phyloP scores from a whole-genome alignment of 169 alveolate species.

The Besnoitia besnoiti region DNA sequence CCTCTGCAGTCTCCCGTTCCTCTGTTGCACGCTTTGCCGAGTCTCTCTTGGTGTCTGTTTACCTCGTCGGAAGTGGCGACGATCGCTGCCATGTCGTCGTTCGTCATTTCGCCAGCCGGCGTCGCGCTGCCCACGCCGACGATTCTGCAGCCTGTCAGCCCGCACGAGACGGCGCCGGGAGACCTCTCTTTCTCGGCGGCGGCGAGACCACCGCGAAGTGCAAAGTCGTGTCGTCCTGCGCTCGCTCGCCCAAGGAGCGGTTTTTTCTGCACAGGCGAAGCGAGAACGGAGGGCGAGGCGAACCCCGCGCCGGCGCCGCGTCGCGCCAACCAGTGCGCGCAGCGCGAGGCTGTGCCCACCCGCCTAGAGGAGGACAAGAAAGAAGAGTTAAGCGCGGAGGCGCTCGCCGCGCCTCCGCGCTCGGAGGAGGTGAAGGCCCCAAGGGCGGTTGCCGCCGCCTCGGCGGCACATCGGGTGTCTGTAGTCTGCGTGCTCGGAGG shows the following conservation, averaged over 20 bases:
- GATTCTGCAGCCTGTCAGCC: conserved; percentile 67
- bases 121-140: conserved; percentile 74
- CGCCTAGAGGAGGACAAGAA: background rate
- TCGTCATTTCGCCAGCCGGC: conserved; percentile 70
- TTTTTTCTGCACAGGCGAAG: background rate
- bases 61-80: conserved; percentile 77
- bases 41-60: background rate
- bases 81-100: conserved; percentile 69
- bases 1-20: background rate
- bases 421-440: background rate
- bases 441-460: background rate
- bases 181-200: background rate
- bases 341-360: too few species aligned
- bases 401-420: background rate
- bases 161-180: background rate
- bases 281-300: background rate
- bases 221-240: background rate
- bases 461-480: background rate
- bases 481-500: background rate
- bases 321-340: background rate
- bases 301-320: background rate
- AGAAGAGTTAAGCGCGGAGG: background rate
- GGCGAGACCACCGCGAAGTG: background rate
- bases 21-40: background rate
- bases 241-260: background rate